These are phyloP conservation scores for Asterophora lycoperdoides DNA, from an alignment of 768 basidiomycete genomes.

Conservation along the genomic window DNA sequence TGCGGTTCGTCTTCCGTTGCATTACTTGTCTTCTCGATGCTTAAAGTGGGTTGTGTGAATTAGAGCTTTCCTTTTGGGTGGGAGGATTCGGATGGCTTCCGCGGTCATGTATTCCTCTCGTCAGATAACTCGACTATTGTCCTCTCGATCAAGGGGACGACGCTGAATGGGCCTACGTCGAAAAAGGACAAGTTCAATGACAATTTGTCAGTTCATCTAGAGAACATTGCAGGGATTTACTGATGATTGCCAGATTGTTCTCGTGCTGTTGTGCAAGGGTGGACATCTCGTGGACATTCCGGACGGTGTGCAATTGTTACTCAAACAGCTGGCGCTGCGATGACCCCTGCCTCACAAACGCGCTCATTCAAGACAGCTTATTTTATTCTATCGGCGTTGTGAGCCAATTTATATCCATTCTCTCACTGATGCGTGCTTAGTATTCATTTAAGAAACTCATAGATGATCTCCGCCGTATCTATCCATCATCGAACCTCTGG, in stretches of 20 bases:
- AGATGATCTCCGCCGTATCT: conserved; percentile 79
- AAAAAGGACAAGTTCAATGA: conserved; percentile 94
- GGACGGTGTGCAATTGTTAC: conserved; percentile 87
- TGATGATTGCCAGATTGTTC: conserved; percentile 42
- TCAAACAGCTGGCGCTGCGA: conserved; percentile 69
- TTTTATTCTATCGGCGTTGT: conserved; percentile 90
- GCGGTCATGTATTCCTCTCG: conserved; percentile 85
- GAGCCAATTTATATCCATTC: conserved; percentile 25
- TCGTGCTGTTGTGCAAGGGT: conserved; percentile 94
- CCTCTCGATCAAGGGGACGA: conserved; percentile 87
- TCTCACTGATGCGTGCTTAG: background rate
- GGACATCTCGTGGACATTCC: conserved; percentile 81
- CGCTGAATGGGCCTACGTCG: conserved; percentile 78
- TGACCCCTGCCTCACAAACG: conserved; percentile 73
- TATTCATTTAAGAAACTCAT: conserved; percentile 62
- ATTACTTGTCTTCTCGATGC: conserved; percentile 1
- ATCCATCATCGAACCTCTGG: conserved; percentile 86
- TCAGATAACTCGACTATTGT: conserved; percentile 78
- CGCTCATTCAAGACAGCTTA: conserved; percentile 83
- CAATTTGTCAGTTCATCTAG: conserved; percentile 44
- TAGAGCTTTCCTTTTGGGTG: conserved; percentile 82
- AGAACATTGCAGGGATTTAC: background rate
- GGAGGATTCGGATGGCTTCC: conserved; percentile 74
- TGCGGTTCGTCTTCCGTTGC: conserved; percentile 27
- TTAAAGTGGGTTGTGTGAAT: conserved; percentile 4